Evolutionary conservation across 306 rosid genomes (phyloP), one percentile per base, ranked within the genome.

Genomic region (Macrotyloma uniflorum): DNA sequence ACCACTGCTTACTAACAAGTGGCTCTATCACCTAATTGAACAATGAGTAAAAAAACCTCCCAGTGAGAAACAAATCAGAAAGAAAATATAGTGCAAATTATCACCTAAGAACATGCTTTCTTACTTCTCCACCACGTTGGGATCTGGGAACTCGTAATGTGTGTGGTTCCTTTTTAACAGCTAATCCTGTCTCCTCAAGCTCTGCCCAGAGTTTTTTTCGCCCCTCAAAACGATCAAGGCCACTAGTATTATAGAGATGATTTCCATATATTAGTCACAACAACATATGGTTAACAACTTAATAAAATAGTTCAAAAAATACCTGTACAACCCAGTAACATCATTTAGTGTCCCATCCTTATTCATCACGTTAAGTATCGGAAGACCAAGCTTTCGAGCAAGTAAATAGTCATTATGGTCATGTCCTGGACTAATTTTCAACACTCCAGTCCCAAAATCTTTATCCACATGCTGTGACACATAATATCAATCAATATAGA

Each of bases 91-190:
- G 35, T 38, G 49, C 50, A 61, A 59, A 22, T 64, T 49, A 71
- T 61, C 35, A 78, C 58, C n/a, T 10, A 30, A 8, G 55, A 68
- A 33, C 14, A 19, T 30, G 40, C 18, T 59, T 70, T 88, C 90
- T 92, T 84, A 94, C 98, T 86, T 92, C 98, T 82, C 98, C 98
- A 61, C 98, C 98, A 76, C 98, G 98, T 78, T 94, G 98, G 67
- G 98, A 94, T 86, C 98, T 94, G 42, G 98, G 98, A 75, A 94
- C 97, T 55, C 98, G 87, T 74, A 84, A 86, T 33, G 90, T 92
- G 85, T 94, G 98, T 20, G 93, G 88, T 79, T 94, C 93, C 87
- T 86, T 92, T 88, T 88, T 94, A 65, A 90, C 95, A 66, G 93
- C 95, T 75, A 94, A 85, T 53, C 91, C 91, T 23, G 93, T 92